These are phyloP conservation scores for Bipolaris cookei DNA, from an alignment of 2,329 filamentous ascomycete species.

Conservation along the genomic window DNA sequence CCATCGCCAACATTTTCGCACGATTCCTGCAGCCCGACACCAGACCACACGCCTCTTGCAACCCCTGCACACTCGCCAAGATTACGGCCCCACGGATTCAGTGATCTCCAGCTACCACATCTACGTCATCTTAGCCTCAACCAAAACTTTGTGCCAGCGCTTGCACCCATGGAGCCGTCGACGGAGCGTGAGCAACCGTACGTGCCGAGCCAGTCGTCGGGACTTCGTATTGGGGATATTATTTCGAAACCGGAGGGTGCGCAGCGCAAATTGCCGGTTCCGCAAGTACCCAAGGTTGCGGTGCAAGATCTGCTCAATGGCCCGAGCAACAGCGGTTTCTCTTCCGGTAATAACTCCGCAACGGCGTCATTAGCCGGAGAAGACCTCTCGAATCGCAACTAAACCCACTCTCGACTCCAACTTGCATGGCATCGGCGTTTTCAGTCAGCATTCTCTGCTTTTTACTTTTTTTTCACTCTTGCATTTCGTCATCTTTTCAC, in stretches of 20 bases:
- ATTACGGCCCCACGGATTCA: conserved; percentile 74
- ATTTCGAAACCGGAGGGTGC: conserved; percentile 87
- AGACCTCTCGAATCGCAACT: conserved; percentile 49
- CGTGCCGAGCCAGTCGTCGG: conserved; percentile 63
- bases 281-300: conserved; percentile 86
- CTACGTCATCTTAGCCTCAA: conserved; percentile 75
- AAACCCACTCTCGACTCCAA: conserved; percentile 21
- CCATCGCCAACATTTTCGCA: conserved; percentile 97
- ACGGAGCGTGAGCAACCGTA: conserved; percentile 66
- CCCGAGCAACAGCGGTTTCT: conserved; percentile 62
- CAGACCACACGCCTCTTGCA: conserved; percentile 97
- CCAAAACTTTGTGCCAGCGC: conserved; percentile 63
- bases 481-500: conserved; percentile 34
- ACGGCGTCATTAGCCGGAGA: conserved; percentile 76
- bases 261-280: conserved; percentile 88
- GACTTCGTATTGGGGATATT: conserved; percentile 87
- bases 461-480: conserved; percentile 29
- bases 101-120: conserved; percentile 81
- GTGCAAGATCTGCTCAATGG: conserved; percentile 81
- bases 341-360: conserved; percentile 78
- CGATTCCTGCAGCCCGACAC: conserved; percentile 92
- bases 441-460: conserved; percentile 39
- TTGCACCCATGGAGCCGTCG: conserved; percentile 73
- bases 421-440: conserved; percentile 41
- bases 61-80: conserved; percentile 95